Percentiles rank a stretch among this genome's conserved stretches.
Conservation (phyloP, 768 basidiomycete genomes). For the Mycena vulgaris region DNA sequence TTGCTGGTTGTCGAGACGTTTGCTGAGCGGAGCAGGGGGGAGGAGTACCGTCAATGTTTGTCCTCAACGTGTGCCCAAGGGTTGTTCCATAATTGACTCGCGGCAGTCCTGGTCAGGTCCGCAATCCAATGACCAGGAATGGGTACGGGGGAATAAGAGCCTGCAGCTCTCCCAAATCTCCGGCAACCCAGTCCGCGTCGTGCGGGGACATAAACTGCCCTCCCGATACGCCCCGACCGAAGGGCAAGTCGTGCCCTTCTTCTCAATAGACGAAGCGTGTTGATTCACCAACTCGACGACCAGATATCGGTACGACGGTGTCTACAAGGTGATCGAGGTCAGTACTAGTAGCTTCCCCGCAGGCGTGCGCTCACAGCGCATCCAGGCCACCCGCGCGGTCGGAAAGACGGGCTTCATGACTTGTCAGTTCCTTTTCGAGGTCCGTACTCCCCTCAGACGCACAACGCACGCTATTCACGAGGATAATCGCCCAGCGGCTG, state of each 20-base stretch:
- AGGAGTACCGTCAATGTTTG: neutral
- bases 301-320: constrained; percentile 47
- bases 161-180: constrained; percentile 48
- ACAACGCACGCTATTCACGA: neutral
- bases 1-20: too few species aligned
- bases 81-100: too few species aligned
- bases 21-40: constrained; percentile 3
- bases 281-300: neutral
- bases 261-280: neutral
- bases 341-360: neutral
- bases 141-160: constrained; percentile 38
- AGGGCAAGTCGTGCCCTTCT: constrained; percentile 42
- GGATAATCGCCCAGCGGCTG: constrained; percentile 11
- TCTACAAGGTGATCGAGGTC: constrained; percentile 38
- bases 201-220: constrained; percentile 42
- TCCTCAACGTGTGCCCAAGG: too few species aligned
- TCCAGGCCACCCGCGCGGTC: constrained; percentile 36
- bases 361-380: neutral
- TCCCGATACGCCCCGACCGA: constrained; percentile 42
- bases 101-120: constrained; percentile 42
- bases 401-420: constrained; percentile 42
- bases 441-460: constrained; percentile 1
- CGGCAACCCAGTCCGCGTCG: constrained; percentile 53
- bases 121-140: constrained; percentile 50
- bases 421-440: constrained; percentile 42